Percentiles rank a stretch among this genome's conserved stretches.
Conservation (phyloP, 176 grass and related monocot genomes). For the Neostapfia colusana region DNA sequence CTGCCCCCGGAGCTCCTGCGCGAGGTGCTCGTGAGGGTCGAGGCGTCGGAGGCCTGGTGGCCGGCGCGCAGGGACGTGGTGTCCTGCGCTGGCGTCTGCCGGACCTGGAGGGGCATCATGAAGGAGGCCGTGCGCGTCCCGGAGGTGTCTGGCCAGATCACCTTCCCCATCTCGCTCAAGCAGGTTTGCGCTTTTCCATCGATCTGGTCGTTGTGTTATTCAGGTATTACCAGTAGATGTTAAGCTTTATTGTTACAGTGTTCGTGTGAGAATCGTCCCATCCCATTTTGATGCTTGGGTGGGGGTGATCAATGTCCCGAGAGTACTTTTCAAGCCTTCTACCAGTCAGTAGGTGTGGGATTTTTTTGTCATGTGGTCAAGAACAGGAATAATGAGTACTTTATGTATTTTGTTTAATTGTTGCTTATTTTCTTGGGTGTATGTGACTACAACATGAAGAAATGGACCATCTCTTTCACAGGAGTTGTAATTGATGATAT, state of each 20-base stretch:
- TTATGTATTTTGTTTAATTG: neutral
- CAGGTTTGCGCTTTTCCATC: slow-evolving; percentile 44
- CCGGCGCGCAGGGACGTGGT: slow-evolving; percentile 62
- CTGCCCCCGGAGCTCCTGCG: slow-evolving; percentile 77
- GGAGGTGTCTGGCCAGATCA: slow-evolving; percentile 69
- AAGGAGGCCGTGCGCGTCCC: slow-evolving; percentile 79
- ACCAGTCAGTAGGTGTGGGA: neutral
- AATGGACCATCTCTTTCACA: slow-evolving; percentile 18
- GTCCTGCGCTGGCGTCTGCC: slow-evolving; percentile 80
- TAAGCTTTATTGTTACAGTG: neutral
- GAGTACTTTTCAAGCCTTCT: neutral
- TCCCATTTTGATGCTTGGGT: neutral
- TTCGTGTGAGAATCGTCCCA: neutral
- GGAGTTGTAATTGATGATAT: neutral
- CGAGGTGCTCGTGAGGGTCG: slow-evolving; percentile 70
- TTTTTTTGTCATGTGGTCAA: slow-evolving; percentile 4
- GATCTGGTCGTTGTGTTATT: neutral
- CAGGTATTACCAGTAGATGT: too few species aligned
- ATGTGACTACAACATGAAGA: neutral
- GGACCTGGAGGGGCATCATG: slow-evolving; percentile 76
- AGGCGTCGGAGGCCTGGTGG: slow-evolving; percentile 57
- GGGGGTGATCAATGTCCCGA: neutral
- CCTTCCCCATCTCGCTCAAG: slow-evolving; percentile 92
- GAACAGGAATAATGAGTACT: neutral
- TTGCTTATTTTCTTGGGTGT: neutral